phyloP scores from a whole-genome alignment of 2,329 filamentous ascomycete species.

The Venturia carpophila region DNA sequence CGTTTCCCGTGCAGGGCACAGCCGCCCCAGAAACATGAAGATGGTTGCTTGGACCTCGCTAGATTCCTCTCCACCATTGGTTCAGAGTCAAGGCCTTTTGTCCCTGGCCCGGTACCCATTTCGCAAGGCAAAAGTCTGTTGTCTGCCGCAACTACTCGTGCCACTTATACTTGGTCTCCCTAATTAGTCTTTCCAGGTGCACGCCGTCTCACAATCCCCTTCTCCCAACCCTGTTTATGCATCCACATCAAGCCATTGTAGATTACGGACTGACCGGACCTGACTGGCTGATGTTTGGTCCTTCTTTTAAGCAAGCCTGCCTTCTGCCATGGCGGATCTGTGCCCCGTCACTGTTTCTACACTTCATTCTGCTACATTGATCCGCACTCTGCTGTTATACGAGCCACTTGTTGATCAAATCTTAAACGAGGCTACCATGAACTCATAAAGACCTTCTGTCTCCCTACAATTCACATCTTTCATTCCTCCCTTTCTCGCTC shows the following conservation, averaged over 20 bases:
- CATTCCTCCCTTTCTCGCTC: background rate
- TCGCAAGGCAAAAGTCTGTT: conserved; percentile 8
- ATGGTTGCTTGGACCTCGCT: conserved; percentile 11
- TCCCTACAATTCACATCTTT: background rate
- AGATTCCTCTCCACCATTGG: conserved; percentile 9
- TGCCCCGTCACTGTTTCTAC: conserved; percentile 9
- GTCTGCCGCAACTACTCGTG: conserved; percentile 16
- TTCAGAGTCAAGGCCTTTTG: background rate
- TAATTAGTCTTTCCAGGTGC: conserved; percentile 15
- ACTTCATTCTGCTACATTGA: conserved; percentile 10
- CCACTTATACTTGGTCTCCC: conserved; percentile 15
- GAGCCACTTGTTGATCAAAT: background rate
- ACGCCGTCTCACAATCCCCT: conserved; percentile 13
- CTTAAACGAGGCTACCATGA: conserved; percentile 3
- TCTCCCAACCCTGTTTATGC: conserved; percentile 7
- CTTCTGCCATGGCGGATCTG: background rate
- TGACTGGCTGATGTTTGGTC: conserved; percentile 11
- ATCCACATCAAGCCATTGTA: conserved; percentile 11
- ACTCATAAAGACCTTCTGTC: background rate
- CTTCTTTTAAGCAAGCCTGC: conserved; percentile 13
- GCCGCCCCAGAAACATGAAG: conserved; percentile 13
- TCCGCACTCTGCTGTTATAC: background rate
- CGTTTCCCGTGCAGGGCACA: conserved; percentile 15
- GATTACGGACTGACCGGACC: conserved; percentile 12
- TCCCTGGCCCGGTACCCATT: background rate